Conservation (phyloP, 768 basidiomycete genomes). For the Pilatotrama ljubarskyi region DNA sequence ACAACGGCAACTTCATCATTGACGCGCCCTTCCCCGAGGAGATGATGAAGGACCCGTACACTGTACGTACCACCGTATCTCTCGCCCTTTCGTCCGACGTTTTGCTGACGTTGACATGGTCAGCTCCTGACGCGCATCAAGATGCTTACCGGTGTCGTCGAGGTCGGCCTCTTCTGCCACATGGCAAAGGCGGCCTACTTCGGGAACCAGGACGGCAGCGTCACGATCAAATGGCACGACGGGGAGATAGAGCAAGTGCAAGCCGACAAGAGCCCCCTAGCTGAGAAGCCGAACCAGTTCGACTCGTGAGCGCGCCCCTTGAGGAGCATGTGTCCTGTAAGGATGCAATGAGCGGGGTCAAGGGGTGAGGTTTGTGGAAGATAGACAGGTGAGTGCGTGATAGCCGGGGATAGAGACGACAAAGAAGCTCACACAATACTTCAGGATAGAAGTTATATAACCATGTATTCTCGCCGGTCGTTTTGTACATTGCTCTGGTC, state of each 20-base stretch:
- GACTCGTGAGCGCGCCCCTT: background rate
- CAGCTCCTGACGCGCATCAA: conserved; percentile 83
- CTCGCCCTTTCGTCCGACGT: background rate
- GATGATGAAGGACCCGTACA: conserved; percentile 63
- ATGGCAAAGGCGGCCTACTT: conserved; percentile 98
- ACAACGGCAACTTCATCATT: conserved; percentile 97
- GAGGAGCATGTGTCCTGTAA: background rate
- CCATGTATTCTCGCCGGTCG: conserved; percentile 9
- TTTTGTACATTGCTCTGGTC: background rate
- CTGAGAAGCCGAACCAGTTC: background rate
- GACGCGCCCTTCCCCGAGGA: conserved; percentile 87
- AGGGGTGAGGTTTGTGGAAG: background rate
- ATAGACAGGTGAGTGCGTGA: background rate
- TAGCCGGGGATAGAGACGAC: background rate
- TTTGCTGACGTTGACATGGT: background rate
- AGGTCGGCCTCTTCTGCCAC: conserved; percentile 94
- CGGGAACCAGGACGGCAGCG: conserved; percentile 80
- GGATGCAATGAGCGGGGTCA: background rate
- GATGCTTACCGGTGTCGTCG: conserved; percentile 96
- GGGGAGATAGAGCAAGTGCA: conserved; percentile 43
- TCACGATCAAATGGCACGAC: conserved; percentile 59
- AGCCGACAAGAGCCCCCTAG: conserved; percentile 11
- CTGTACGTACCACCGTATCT: conserved; percentile 39
- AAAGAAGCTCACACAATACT: background rate
- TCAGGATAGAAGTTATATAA: conserved; percentile 1